Conservation (phyloP, 768 basidiomycete species). For the Suillus plorans region DNA sequence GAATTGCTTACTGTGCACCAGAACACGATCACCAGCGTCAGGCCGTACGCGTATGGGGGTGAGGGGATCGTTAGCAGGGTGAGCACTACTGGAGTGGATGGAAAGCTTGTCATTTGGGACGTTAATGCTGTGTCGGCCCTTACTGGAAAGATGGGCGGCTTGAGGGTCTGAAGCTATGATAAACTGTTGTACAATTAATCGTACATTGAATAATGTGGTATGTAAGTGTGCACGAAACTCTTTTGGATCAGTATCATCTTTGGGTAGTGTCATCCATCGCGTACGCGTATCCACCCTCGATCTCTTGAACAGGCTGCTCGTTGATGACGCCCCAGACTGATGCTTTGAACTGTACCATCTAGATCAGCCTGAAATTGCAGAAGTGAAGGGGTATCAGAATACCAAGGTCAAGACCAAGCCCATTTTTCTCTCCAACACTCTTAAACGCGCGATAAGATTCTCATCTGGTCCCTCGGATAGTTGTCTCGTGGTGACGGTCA, state of each 20-base stretch:
- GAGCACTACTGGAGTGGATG: constrained; percentile 93
- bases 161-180: constrained; percentile 39
- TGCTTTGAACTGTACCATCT: constrained; percentile 74
- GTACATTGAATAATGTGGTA: constrained; percentile 1
- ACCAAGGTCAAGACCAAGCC: constrained; percentile 92
- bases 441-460: constrained; percentile 68
- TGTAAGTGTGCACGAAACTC: background rate
- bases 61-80: constrained; percentile 68
- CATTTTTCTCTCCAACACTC: constrained; percentile 91
- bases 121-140: constrained; percentile 57
- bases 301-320: constrained; percentile 51
- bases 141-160: constrained; percentile 48
- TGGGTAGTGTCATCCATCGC: constrained; percentile 11
- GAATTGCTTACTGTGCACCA: constrained; percentile 92
- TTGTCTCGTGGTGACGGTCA: constrained; percentile 63
- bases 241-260: background rate
- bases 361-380: background rate
- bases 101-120: constrained; percentile 89
- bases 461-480: constrained; percentile 79
- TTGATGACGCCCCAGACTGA: constrained; percentile 95
- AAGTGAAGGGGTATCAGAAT: constrained; percentile 5
- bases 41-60: constrained; percentile 60
- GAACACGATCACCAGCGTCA: constrained; percentile 94
- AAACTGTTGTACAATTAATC: constrained; percentile 10
- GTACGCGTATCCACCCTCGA: constrained; percentile 19